Percentiles rank a stretch among this genome's conserved stretches.
Conservation (phyloP, 2,329 filamentous ascomycete genomes). For the Salinomyces thailandicus region DNA sequence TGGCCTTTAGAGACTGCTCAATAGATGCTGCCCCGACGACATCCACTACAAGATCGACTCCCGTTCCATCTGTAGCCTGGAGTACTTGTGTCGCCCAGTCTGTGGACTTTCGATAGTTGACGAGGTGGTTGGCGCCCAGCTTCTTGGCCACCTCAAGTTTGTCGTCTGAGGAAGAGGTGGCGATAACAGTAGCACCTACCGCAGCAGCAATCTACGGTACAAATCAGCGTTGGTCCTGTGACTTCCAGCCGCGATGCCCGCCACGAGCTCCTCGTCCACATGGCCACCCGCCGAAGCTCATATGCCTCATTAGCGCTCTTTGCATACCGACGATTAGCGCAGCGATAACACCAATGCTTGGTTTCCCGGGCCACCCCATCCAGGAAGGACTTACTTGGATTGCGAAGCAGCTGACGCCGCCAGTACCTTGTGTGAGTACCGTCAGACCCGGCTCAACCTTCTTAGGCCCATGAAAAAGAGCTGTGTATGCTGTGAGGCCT, state of each 20-base stretch:
- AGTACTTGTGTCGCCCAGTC: conserved; percentile 50
- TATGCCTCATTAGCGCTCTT: too few species aligned
- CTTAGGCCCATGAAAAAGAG: conserved; percentile 47
- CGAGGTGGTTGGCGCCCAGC: conserved; percentile 46
- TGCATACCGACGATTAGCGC: too few species aligned
- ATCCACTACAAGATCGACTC: conserved; percentile 40
- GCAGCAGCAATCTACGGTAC: conserved; percentile 27
- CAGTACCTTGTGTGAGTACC: conserved; percentile 32
- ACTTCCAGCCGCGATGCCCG: too few species aligned
- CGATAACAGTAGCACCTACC: conserved; percentile 38
- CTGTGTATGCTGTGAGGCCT: conserved; percentile 42
- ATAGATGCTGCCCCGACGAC: conserved; percentile 39
- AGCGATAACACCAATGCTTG: conserved; percentile 1
- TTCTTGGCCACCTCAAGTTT: conserved; percentile 44
- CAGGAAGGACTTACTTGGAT: conserved; percentile 12
- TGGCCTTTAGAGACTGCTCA: conserved; percentile 29
- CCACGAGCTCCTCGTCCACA: too few species aligned
- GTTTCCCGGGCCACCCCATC: not conserved
- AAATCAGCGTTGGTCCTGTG: not conserved
- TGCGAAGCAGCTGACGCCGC: conserved; percentile 33
- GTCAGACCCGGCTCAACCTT: conserved; percentile 19
- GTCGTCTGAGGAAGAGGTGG: conserved; percentile 46
- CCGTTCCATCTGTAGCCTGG: conserved; percentile 29
- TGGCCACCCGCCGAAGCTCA: too few species aligned
- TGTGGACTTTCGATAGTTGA: conserved; percentile 50